Evolutionary conservation across 805 yeast genomes (phyloP), one percentile per base, ranked within the genome.

Genomic region (Maudiozyma serrabonitensis): DNA sequence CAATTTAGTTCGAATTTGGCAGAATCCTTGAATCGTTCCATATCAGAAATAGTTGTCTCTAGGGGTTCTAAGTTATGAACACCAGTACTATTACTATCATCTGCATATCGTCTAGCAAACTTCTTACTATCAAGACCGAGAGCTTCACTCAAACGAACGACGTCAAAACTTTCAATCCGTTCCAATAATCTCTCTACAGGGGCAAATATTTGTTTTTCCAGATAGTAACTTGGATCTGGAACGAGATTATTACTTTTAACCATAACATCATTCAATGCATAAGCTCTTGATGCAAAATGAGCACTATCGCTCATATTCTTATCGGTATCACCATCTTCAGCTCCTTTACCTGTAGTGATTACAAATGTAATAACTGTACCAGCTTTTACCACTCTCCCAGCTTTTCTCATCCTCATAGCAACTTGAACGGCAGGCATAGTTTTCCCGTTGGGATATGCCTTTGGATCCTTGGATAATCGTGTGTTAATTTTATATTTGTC

Each of bases 281-380:
- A 77, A 0, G 99, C 96, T 50, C 97, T 75, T 52, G 85, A 91
- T 0, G 95, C 91, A n/a, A 50, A 49, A 46, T 53, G 56, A 2
- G 55, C 44, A 15, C 41, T 39, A 11, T 52, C 34, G 4, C 42
- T 28, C 19, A 45, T 41, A 19, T 46, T 47, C 19, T 41, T 59
- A 6, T 50, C 42, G 3, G 48, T 46, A 13, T 47, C 56, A 3
- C 67, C 71, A 38, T 71, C 77, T 28, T 68, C 69, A n/a, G 31
- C 6, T 15, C 70, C 74, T 4, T 70, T 52, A 38, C 54, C 52
- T 43, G 63, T 75, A 1, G 95, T 79, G 35, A 93, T 82, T 42
- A 93, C 84, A 69, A 76, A 93, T 0, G 96, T 84, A 38, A 93
- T 83, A 45, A 93, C 97, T 57, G 84, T 84, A 19, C 95, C 96